Evolutionary conservation across 805 yeast species (phyloP).

Genomic region (Myxozyma sirexii): DNA sequence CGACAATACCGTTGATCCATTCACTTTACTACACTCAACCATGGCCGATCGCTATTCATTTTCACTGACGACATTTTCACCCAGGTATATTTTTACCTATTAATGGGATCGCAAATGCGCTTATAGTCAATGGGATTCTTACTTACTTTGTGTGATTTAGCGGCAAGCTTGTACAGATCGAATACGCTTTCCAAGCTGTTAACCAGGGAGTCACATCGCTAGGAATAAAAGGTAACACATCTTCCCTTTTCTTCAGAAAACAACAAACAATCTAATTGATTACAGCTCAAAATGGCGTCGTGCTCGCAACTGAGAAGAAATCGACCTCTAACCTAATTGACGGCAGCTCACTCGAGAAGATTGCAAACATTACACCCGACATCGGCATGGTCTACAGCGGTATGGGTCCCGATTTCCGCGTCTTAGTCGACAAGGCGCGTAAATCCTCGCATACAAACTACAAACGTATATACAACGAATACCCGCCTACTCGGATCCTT

Average conservation of each 20-base stretch:
- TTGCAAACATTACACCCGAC: conserved; percentile 86
- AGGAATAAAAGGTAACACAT: conserved; percentile 65
- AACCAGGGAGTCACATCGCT: conserved; percentile 97
- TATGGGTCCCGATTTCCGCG: conserved; percentile 98
- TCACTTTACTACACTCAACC: neutral
- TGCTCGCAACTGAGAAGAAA: conserved; percentile 94
- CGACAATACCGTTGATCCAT: neutral
- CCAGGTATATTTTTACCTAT: conserved; percentile 61
- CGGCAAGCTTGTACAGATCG: conserved; percentile 97
- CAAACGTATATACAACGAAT: conserved; percentile 91
- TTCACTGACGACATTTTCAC: conserved; percentile 95
- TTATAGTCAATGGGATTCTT: neutral
- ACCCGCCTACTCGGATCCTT: conserved; percentile 92
- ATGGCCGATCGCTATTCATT: conserved; percentile 99
- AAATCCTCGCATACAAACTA: conserved; percentile 90
- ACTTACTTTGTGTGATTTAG: conserved; percentile 45
- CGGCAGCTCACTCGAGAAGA: conserved; percentile 72
- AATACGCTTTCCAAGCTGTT: conserved; percentile 95
- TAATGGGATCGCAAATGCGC: neutral
- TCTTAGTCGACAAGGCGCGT: conserved; percentile 89
- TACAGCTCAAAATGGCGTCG: conserved; percentile 89
- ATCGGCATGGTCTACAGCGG: conserved; percentile 97
- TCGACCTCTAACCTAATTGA: conserved; percentile 76
- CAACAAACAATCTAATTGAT: neutral
- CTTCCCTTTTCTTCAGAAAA: neutral